Evolutionary conservation across 139 green algal species (phyloP).

Genomic region (Tetratostichococcus sp.): DNA sequence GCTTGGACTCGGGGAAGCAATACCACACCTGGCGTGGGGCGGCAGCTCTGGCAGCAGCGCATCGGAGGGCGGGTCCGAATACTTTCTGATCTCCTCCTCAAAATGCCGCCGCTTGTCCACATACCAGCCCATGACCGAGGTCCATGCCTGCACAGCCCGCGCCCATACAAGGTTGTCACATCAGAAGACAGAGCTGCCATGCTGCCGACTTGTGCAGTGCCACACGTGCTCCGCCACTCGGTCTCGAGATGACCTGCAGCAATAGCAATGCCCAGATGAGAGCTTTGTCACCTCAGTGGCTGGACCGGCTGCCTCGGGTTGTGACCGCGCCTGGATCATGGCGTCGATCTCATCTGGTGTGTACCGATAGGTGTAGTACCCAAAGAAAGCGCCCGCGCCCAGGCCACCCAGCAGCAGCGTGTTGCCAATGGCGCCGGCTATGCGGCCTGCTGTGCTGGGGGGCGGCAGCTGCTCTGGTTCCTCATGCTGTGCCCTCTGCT

Average conservation of each 20-base stretch:
- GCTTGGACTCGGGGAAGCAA: no score
- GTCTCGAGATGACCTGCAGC: no score
- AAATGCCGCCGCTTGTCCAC: slow-evolving; percentile 41
- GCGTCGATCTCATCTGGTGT: slow-evolving; percentile 29
- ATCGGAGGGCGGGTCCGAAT: slow-evolving; percentile 81
- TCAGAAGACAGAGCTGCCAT: background rate
- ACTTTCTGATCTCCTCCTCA: slow-evolving; percentile 65
- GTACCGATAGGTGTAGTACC: slow-evolving; percentile 64
- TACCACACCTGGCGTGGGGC: slow-evolving; percentile 40
- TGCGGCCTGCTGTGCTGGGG: background rate
- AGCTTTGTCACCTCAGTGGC: background rate
- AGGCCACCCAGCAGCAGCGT: slow-evolving; percentile 45
- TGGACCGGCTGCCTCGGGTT: background rate
- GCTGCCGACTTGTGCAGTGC: no score
- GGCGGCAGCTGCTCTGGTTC: background rate
- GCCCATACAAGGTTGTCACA: no score
- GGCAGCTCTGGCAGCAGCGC: slow-evolving; percentile 86
- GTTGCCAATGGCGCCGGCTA: slow-evolving; percentile 30
- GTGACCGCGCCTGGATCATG: slow-evolving; percentile 29
- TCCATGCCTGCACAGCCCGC: slow-evolving; percentile 40
- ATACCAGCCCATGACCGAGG: slow-evolving; percentile 52
- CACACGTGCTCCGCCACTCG: no score
- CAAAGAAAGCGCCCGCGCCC: slow-evolving; percentile 41
- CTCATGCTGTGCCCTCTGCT: background rate
- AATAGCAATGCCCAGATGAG: background rate